Evolutionary conservation across 495 filamentous ascomycete species (phyloP).

Genomic region (Neurospora sp.): DNA sequence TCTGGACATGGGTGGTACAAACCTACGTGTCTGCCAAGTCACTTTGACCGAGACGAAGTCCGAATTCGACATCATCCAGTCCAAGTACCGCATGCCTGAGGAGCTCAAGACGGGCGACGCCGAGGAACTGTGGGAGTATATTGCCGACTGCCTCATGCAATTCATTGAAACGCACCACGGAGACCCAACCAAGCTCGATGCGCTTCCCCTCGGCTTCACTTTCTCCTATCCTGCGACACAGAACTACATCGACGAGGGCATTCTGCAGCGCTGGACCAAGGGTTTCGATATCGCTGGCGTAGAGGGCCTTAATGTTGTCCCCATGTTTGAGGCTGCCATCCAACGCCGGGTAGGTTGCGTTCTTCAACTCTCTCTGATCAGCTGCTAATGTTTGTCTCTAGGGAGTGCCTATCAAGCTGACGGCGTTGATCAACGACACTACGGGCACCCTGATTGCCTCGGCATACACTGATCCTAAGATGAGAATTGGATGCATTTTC

Average conservation of each 20-base stretch:
- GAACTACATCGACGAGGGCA: conserved; percentile 90
- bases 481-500: conserved; percentile 97
- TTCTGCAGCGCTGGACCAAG: conserved; percentile 97
- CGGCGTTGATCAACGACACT: conserved; percentile 93
- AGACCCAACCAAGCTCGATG: conserved; percentile 48
- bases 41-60: conserved; percentile 82
- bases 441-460: conserved; percentile 99
- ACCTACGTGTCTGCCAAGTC: conserved; percentile 95
- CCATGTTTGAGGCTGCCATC: conserved; percentile 79
- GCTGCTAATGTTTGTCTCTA: conserved; percentile 21
- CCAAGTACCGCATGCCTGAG: conserved; percentile 95
- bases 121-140: conserved; percentile 95
- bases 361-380: background rate
- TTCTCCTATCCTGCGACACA: conserved; percentile 98
- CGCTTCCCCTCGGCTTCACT: conserved; percentile 86
- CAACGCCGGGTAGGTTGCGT: conserved; percentile 53
- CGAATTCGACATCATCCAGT: conserved; percentile 97
- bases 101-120: conserved; percentile 84
- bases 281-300: conserved; percentile 97
- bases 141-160: conserved; percentile 92
- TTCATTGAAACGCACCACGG: conserved; percentile 89
- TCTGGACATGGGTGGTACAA: conserved; percentile 97
- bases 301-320: conserved; percentile 89
- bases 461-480: conserved; percentile 79
- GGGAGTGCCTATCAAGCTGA: conserved; percentile 87